Percentiles rank a stretch among this genome's conserved stretches.
These are phyloP conservation scores for Penicillium daleae DNA, from an alignment of 495 filamentous ascomycete species.

Conservation along the genomic window DNA sequence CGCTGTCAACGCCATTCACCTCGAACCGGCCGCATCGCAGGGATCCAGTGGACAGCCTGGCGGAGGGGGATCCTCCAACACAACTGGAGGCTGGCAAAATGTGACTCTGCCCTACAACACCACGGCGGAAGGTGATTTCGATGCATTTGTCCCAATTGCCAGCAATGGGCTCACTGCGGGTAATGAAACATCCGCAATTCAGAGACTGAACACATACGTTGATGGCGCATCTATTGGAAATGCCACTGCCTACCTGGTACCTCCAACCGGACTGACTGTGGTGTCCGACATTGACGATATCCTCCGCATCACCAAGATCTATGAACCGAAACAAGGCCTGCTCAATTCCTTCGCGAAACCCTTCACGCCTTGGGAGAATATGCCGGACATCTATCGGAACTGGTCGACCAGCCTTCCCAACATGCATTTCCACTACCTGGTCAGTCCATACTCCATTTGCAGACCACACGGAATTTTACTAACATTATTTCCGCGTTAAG, in stretches of 20 bases:
- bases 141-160: constrained; percentile 61
- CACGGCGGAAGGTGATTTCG: constrained; percentile 70
- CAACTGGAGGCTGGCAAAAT: constrained; percentile 58
- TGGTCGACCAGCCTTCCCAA: constrained; percentile 62
- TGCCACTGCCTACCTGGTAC: constrained; percentile 75
- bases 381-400: constrained; percentile 74
- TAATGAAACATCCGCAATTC: constrained; percentile 62
- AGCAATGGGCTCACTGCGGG: constrained; percentile 57
- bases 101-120: constrained; percentile 59
- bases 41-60: constrained; percentile 55
- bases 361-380: constrained; percentile 74
- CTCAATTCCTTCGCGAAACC: constrained; percentile 76
- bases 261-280: constrained; percentile 65
- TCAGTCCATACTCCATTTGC: neutral
- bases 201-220: constrained; percentile 68
- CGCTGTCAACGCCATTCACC: constrained; percentile 62
- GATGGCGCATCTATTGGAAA: constrained; percentile 68
- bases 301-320: constrained; percentile 81
- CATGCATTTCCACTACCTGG: constrained; percentile 79
- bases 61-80: constrained; percentile 56
- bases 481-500: neutral
- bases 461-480: neutral
- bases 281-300: constrained; percentile 81
- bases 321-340: constrained; percentile 70
- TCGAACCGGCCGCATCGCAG: constrained; percentile 56